phyloP scores from a whole-genome alignment of 768 basidiomycete genomes.

The Xerocomellus intermedius region DNA sequence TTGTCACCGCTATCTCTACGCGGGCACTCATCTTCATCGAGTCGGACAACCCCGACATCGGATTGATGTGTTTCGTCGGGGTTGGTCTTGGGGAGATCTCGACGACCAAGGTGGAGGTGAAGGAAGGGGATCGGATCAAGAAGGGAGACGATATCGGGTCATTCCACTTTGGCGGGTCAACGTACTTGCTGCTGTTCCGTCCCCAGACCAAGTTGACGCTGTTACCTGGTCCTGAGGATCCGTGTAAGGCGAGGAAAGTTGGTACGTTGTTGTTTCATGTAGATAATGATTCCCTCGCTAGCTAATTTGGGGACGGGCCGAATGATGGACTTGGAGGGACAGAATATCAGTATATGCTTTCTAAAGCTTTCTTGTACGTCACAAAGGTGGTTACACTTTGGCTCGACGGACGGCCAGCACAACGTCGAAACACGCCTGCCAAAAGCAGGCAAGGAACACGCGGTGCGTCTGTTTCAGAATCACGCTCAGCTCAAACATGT shows the following conservation, averaged over 20 bases:
- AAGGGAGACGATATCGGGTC: conserved; percentile 59
- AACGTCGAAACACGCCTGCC: too few species aligned
- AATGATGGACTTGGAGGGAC: not conserved
- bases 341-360: not conserved
- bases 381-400: too few species aligned
- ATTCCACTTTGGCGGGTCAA: conserved; percentile 66
- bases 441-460: too few species aligned
- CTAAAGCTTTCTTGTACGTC: not conserved
- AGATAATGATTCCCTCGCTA: not conserved
- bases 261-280: conserved; percentile 21
- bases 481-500: too few species aligned
- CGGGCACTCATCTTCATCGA: conserved; percentile 59
- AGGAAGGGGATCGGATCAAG: conserved; percentile 42
- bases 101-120: conserved; percentile 52
- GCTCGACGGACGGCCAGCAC: too few species aligned
- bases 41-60: conserved; percentile 51
- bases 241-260: conserved; percentile 11
- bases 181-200: conserved; percentile 47
- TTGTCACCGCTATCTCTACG: conserved; percentile 47
- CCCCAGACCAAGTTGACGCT: conserved; percentile 26
- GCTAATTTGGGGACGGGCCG: not conserved
- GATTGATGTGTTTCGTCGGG: conserved; percentile 56
- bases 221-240: conserved; percentile 7
- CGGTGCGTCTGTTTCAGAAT: too few species aligned
- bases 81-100: conserved; percentile 66